Conservation (phyloP, 108 stramenopile species). For the Chaetoceros muelleri region DNA sequence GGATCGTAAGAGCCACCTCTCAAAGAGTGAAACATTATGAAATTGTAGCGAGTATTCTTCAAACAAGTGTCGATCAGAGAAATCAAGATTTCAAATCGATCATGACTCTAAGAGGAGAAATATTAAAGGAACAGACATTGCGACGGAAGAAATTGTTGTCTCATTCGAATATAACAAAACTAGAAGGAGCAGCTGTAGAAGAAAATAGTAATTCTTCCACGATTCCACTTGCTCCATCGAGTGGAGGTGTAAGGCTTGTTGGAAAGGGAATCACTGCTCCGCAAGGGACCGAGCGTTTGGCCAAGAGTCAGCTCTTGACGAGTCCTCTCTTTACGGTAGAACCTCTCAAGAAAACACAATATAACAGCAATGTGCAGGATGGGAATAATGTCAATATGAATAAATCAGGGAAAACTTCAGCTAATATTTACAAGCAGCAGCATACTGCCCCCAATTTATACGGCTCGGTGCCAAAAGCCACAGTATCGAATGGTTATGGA, state of each 20-base stretch:
- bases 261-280: background rate
- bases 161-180: background rate
- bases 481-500: conserved; percentile 5
- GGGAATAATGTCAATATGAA: background rate
- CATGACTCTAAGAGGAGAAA: conserved; percentile 50
- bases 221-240: background rate
- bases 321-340: conserved; percentile 21
- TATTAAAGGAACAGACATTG: conserved; percentile 56
- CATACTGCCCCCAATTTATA: background rate
- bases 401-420: background rate
- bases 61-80: conserved; percentile 37
- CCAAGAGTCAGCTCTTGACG: conserved; percentile 10
- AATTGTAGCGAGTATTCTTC: conserved; percentile 48
- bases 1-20: conserved; percentile 6
- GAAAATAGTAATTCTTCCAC: conserved; percentile 4
- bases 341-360: background rate
- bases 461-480: too few species aligned
- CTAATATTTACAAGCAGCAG: background rate
- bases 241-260: background rate
- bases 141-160: conserved; percentile 54
- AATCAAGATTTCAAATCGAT: conserved; percentile 40
- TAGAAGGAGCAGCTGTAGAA: background rate
- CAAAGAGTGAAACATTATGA: conserved; percentile 60
- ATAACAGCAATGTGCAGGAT: background rate
- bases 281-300: background rate